A percentile compares a stretch with the other conserved stretches of the same genome.
Evolutionary conservation across 345 rosid species (phyloP).

Genomic region (Raphanus raphanistrum): DNA sequence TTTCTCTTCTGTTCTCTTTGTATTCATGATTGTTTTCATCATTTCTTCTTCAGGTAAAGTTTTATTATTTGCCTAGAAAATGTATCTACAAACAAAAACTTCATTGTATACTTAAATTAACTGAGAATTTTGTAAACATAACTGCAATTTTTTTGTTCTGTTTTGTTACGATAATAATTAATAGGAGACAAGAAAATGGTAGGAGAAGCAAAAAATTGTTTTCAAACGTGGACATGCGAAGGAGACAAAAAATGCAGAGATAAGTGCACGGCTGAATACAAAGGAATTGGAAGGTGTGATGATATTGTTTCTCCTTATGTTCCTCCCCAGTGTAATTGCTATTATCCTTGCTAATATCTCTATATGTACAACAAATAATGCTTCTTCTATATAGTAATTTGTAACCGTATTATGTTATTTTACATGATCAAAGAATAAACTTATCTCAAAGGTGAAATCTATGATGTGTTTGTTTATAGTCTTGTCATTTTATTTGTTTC

Average conservation of each 20-base stretch:
- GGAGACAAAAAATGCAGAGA: background rate
- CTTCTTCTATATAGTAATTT: background rate
- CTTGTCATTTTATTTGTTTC: constrained; percentile 15
- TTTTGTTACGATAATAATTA: background rate
- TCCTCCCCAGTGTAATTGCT: background rate
- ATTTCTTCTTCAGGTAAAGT: background rate
- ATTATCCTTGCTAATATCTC: background rate
- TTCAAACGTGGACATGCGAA: background rate
- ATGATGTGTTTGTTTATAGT: constrained; percentile 38
- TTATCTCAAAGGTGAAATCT: constrained; percentile 17
- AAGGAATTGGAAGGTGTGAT: background rate
- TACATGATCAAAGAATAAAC: constrained; percentile 38
- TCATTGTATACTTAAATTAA: background rate
- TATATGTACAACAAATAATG: background rate
- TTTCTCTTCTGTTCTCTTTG: background rate
- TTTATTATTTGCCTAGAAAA: background rate
- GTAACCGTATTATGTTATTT: background rate
- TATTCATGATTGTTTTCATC: background rate
- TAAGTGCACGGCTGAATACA: background rate
- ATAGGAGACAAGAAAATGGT: background rate
- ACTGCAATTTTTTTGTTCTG: background rate
- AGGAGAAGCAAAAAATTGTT: background rate
- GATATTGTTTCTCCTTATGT: background rate
- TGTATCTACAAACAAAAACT: background rate
- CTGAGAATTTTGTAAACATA: background rate